Evolutionary conservation across 345 rosid species (phyloP), one percentile per base, ranked within the genome.

Genomic region (Populus nigra): DNA sequence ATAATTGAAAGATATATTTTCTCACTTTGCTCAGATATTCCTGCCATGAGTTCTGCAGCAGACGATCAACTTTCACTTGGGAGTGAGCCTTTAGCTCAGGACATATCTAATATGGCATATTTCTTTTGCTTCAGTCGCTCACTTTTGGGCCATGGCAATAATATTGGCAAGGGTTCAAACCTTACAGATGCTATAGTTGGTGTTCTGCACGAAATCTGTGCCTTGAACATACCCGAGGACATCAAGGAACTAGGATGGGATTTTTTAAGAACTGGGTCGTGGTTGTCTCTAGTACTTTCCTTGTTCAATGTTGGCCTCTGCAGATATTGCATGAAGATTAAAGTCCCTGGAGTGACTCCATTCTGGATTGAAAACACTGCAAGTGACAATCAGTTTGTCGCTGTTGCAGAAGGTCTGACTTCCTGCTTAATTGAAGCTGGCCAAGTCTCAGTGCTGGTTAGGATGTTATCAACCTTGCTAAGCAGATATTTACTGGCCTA

Each of bases 1-100:
- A 82, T 96, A 53, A 85, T 92, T 80, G 99, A 96, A 88, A 90
- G 99, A 85, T 96, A 96, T 82, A 65, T 92, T 68, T 96, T 91
- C 83, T 69, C 84, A 27, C 97, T 96, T 81, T 91, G 96, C 84
- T 89, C 91, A 86, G 99, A 96, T 86, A 81, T 92, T 77, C 87
- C 94, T 72, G 75, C 79, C 35, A 75, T 81, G 78, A 79, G 83
- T 61, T 75, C 78, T 49, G 62, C 83, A 49, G 69, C 77, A 53
- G 88, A 86, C 65, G 49, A 70, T 81, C 89, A 77, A 74, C 81
- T 86, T 77, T 82, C 85, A 50, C 65, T 78, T 70, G 73, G 79
- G 88, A 78, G 84, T 72, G 87, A 82, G 73, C 70, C 83, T 63
- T 83, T 82, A 74, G 66, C 82, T 77, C 61, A 85, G 80, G 91